Conservation (phyloP, 2,329 filamentous ascomycete species). For the Pseudogymnoascus sp. region DNA sequence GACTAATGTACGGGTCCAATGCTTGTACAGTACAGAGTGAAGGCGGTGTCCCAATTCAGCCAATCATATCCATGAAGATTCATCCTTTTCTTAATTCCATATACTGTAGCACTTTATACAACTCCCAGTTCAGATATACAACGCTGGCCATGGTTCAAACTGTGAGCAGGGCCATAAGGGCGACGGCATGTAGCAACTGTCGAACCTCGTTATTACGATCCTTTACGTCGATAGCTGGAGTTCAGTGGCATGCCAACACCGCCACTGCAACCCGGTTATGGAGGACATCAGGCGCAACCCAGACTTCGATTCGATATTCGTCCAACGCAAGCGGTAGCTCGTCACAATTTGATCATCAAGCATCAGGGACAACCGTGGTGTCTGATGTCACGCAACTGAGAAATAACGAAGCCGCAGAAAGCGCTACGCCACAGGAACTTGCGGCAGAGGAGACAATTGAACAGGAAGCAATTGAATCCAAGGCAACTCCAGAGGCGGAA, state of each 20-base stretch:
- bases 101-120: background rate
- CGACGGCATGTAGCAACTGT: constrained; percentile 27
- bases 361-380: background rate
- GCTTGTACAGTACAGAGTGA: background rate
- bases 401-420: background rate
- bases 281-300: constrained; percentile 1
- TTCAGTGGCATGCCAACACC: constrained; percentile 2
- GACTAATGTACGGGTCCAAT: constrained; percentile 4
- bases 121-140: background rate
- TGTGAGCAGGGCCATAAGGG: constrained; percentile 22
- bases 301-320: background rate
- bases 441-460: background rate
- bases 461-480: constrained; percentile 16
- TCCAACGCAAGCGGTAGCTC: background rate
- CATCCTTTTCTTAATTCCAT: background rate
- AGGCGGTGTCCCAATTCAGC: constrained; percentile 3
- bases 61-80: background rate
- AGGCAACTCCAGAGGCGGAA: constrained; percentile 12
- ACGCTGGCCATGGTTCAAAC: constrained; percentile 12
- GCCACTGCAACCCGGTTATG: constrained; percentile 1
- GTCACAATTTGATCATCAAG: background rate
- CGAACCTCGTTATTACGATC: constrained; percentile 23
- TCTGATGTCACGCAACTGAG: background rate
- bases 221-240: constrained; percentile 20
- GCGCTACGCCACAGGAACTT: background rate